Conservation (phyloP, 768 basidiomycete species). For the Cystofilobasidium ferigula region DNA sequence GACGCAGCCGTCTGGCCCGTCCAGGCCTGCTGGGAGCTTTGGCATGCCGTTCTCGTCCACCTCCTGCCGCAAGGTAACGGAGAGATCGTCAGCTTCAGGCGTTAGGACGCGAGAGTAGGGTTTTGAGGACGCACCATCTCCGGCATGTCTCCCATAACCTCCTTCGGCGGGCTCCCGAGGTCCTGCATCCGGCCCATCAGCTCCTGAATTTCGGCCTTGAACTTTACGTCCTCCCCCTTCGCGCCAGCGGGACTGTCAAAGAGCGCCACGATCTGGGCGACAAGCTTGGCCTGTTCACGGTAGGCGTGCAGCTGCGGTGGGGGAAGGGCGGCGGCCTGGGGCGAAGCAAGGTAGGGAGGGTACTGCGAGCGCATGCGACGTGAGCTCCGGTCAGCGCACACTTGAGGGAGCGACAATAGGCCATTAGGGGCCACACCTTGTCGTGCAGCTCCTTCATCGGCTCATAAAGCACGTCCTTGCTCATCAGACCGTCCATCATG, state of each 20-base stretch:
- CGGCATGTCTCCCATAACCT: slow-evolving; percentile 74
- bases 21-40: slow-evolving; percentile 41
- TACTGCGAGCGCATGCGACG: slow-evolving; percentile 44
- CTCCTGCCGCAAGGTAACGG: no score
- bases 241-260: slow-evolving; percentile 56
- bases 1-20: slow-evolving; percentile 34
- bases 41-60: slow-evolving; percentile 51
- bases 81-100: no score
- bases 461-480: slow-evolving; percentile 72
- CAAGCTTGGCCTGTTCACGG: slow-evolving; percentile 50
- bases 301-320: slow-evolving; percentile 55
- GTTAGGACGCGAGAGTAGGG: no score
- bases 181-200: slow-evolving; percentile 78
- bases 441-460: slow-evolving; percentile 69
- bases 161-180: slow-evolving; percentile 63
- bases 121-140: slow-evolving; percentile 36
- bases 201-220: slow-evolving; percentile 47
- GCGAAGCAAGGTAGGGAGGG: slow-evolving; percentile 58
- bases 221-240: slow-evolving; percentile 42
- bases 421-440: slow-evolving; percentile 53
- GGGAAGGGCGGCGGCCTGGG: slow-evolving; percentile 46
- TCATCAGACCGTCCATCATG: slow-evolving; percentile 73
- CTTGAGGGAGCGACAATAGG: no score
- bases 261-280: slow-evolving; percentile 50
- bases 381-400: no score